Percentiles rank a stretch among this genome's conserved stretches.
Evolutionary conservation across 805 yeast genomes (phyloP).

Genomic region (Grigorovia humatica): DNA sequence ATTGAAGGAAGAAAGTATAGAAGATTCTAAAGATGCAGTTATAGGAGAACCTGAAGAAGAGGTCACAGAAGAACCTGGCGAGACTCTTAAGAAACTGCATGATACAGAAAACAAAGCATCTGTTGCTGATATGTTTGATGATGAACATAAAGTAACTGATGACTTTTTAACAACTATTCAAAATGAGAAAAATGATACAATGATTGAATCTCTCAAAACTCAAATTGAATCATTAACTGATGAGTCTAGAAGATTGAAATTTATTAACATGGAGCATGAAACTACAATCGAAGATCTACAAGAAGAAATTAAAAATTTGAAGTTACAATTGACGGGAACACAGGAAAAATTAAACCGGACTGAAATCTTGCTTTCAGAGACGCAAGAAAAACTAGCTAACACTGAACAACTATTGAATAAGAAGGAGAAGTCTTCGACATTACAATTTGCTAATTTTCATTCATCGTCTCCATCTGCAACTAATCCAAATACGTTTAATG

Average conservation of each 20-base stretch:
- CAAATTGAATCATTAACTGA: constrained; percentile 32
- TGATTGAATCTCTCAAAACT: constrained; percentile 29
- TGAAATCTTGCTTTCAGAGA: constrained; percentile 19
- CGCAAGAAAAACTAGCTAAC: constrained; percentile 12
- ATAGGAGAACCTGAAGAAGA: constrained; percentile 7
- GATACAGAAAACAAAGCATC: constrained; percentile 1
- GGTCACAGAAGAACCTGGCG: background rate
- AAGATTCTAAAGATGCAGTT: background rate
- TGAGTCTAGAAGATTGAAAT: constrained; percentile 27
- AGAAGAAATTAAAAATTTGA: constrained; percentile 23
- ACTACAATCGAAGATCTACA: constrained; percentile 29
- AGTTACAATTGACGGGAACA: constrained; percentile 9
- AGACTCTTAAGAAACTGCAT: constrained; percentile 2
- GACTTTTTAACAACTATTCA: constrained; percentile 25
- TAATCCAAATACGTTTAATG: background rate
- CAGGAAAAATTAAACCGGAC: constrained; percentile 18
- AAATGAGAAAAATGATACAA: constrained; percentile 27
- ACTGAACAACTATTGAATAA: constrained; percentile 3
- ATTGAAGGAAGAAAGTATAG: too few relatives aligned
- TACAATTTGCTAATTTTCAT: constrained; percentile 12
- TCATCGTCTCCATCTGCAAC: constrained; percentile 4
- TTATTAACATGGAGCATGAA: constrained; percentile 27
- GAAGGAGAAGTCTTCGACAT: background rate
- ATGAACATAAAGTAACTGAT: constrained; percentile 7
- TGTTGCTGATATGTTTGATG: constrained; percentile 8